A percentile compares a stretch with the other conserved stretches of the same genome.
Evolutionary conservation across 2,329 filamentous ascomycete species (phyloP).

Genomic region (Aspergillus piperis): DNA sequence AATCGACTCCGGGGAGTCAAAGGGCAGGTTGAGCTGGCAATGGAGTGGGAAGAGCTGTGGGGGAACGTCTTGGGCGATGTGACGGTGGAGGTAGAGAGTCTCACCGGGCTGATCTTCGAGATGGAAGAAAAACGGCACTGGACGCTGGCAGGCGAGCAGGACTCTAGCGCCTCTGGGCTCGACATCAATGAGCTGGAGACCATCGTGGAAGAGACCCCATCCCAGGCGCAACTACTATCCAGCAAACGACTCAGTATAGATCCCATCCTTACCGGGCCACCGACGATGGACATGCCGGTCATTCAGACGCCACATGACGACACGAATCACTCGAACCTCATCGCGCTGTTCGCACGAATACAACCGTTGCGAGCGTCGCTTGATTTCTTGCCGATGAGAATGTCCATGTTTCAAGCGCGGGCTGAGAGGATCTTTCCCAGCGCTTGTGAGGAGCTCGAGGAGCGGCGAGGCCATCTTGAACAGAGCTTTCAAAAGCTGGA

Average conservation of each 20-base stretch:
- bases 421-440: conserved; percentile 81
- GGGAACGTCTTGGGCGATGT: conserved; percentile 91
- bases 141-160: conserved; percentile 65
- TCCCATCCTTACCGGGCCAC: conserved; percentile 56
- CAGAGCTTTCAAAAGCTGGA: conserved; percentile 86
- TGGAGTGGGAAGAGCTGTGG: conserved; percentile 99
- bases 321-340: conserved; percentile 78
- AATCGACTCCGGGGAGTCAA: conserved; percentile 76
- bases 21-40: conserved; percentile 89
- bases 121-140: conserved; percentile 96
- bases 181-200: conserved; percentile 90
- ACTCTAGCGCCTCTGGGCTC: conserved; percentile 49
- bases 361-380: conserved; percentile 89
- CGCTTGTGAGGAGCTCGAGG: conserved; percentile 84
- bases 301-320: conserved; percentile 70
- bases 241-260: conserved; percentile 71
- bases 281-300: conserved; percentile 42
- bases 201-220: conserved; percentile 83
- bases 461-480: conserved; percentile 72
- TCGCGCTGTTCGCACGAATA: conserved; percentile 92
- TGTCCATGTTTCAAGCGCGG: conserved; percentile 80
- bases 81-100: conserved; percentile 78
- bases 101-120: conserved; percentile 83
- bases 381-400: conserved; percentile 92
- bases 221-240: conserved; percentile 49